Evolutionary conservation across 352 stramenopile genomes (phyloP).

Genomic region (Globisporangium canariense): DNA sequence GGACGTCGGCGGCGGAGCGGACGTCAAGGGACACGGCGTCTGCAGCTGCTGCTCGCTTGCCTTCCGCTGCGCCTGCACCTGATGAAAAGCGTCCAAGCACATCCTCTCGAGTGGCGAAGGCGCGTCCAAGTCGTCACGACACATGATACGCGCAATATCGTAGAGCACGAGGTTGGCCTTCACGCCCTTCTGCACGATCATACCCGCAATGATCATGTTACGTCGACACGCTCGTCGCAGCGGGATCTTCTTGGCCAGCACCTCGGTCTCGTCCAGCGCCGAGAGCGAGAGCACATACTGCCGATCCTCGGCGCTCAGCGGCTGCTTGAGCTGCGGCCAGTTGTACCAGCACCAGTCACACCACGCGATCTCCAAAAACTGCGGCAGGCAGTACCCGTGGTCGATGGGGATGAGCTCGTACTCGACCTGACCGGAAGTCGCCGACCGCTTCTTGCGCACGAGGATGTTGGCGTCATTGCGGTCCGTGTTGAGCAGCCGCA

Average conservation of each 20-base stretch:
- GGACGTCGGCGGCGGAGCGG: slow-evolving; percentile 2
- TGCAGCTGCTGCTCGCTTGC: neutral
- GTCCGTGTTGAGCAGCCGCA: slow-evolving; percentile 97
- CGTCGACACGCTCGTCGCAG: slow-evolving; percentile 66
- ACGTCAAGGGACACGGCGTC: neutral
- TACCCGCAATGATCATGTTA: slow-evolving; percentile 81
- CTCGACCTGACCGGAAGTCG: slow-evolving; percentile 47
- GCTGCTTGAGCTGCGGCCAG: slow-evolving; percentile 90
- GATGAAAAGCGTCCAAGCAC: slow-evolving; percentile 67
- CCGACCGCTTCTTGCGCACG: slow-evolving; percentile 75
- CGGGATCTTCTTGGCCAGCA: slow-evolving; percentile 64
- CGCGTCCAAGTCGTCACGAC: slow-evolving; percentile 75
- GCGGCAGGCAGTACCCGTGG: slow-evolving; percentile 97
- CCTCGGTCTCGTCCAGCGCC: slow-evolving; percentile 50
- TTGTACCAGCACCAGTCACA: slow-evolving; percentile 99
- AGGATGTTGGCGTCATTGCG: slow-evolving; percentile 98
- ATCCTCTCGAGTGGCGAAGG: slow-evolving; percentile 62
- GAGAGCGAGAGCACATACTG: slow-evolving; percentile 65
- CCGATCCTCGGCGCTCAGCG: slow-evolving; percentile 55
- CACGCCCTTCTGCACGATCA: slow-evolving; percentile 76
- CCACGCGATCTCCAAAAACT: slow-evolving; percentile 95
- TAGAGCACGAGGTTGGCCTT: slow-evolving; percentile 57
- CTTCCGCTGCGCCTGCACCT: slow-evolving; percentile 37
- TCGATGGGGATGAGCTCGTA: slow-evolving; percentile 99
- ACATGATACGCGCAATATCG: slow-evolving; percentile 83